phyloP scores from a whole-genome alignment of 371 early-diverging fungal species.

The Smittium culicis region DNA sequence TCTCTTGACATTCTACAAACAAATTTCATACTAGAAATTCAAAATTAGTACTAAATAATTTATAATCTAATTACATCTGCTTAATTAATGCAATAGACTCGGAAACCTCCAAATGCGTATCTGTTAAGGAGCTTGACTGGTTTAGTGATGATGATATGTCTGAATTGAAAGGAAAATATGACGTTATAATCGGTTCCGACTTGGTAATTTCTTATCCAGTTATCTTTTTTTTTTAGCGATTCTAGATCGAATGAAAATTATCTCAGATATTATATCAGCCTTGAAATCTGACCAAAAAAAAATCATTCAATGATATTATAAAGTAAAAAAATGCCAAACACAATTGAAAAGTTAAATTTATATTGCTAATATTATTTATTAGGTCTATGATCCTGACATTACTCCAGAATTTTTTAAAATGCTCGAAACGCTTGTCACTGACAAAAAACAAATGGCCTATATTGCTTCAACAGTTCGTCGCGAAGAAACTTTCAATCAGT shows the following conservation, averaged over 20 bases:
- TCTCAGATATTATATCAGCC: too few relatives aligned
- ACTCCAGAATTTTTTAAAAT: not conserved
- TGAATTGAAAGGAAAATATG: conserved; percentile 4
- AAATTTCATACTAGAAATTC: too few relatives aligned
- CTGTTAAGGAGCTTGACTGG: conserved; percentile 7
- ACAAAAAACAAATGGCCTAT: conserved; percentile 9
- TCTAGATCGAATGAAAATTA: too few relatives aligned
- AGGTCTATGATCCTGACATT: conserved; percentile 9
- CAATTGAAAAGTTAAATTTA: not conserved
- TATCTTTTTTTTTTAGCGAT: too few relatives aligned
- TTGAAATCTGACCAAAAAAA: too few relatives aligned
- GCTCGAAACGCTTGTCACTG: not conserved
- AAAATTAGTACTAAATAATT: too few relatives aligned
- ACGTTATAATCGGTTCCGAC: conserved; percentile 11
- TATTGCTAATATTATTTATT: not conserved
- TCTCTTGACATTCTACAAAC: too few relatives aligned
- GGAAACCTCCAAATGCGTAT: not conserved
- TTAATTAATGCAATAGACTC: too few relatives aligned
- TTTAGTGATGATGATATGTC: not conserved
- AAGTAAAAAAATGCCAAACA: too few relatives aligned
- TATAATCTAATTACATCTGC: too few relatives aligned
- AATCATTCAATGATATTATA: too few relatives aligned
- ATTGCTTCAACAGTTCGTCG: conserved; percentile 1
- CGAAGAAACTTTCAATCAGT: conserved; percentile 6
- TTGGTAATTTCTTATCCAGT: conserved; percentile 1